Evolutionary conservation across 495 filamentous ascomycete genomes (phyloP).

Genomic region (Aspergillus campestris): DNA sequence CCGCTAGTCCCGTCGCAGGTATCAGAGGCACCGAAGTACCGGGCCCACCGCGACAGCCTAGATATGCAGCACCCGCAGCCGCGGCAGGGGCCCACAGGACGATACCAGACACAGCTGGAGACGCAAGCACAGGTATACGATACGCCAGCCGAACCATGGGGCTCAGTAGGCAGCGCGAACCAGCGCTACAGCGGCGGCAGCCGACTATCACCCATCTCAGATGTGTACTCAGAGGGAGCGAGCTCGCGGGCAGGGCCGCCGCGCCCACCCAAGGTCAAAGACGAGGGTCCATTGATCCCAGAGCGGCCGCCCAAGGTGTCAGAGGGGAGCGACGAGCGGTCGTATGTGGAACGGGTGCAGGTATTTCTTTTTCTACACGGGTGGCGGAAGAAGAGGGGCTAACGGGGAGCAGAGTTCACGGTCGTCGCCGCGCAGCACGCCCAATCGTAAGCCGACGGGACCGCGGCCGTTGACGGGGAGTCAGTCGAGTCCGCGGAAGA

Average conservation of each 20-base stretch:
- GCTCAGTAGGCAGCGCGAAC: slow-evolving; percentile 32
- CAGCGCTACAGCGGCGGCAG: slow-evolving; percentile 39
- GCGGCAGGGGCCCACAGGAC: slow-evolving; percentile 69
- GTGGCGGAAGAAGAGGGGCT: not conserved
- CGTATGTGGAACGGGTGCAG: slow-evolving; percentile 39
- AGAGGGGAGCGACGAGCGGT: slow-evolving; percentile 25
- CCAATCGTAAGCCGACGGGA: slow-evolving; percentile 48
- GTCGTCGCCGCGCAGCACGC: slow-evolving; percentile 28
- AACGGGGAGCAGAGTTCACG: slow-evolving; percentile 25
- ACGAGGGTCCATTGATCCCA: slow-evolving; percentile 44
- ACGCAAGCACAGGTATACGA: slow-evolving; percentile 66
- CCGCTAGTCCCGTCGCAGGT: slow-evolving; percentile 54
- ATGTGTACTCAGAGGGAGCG: slow-evolving; percentile 41
- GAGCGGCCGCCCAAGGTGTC: slow-evolving; percentile 37
- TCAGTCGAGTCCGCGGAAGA: slow-evolving; percentile 35
- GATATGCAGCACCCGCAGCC: slow-evolving; percentile 90
- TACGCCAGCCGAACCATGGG: slow-evolving; percentile 45
- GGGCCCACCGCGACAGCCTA: slow-evolving; percentile 80
- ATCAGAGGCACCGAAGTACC: slow-evolving; percentile 84
- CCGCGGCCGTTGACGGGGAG: slow-evolving; percentile 43
- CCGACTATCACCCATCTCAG: slow-evolving; percentile 45
- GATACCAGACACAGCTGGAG: slow-evolving; percentile 74
- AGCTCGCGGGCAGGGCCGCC: slow-evolving; percentile 35
- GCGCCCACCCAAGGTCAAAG: slow-evolving; percentile 45
- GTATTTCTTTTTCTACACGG: slow-evolving; percentile 7